These are phyloP conservation scores for Musa schizocarpa DNA, from an alignment of 176 grass and related monocot genomes.

Conservation along the genomic window DNA sequence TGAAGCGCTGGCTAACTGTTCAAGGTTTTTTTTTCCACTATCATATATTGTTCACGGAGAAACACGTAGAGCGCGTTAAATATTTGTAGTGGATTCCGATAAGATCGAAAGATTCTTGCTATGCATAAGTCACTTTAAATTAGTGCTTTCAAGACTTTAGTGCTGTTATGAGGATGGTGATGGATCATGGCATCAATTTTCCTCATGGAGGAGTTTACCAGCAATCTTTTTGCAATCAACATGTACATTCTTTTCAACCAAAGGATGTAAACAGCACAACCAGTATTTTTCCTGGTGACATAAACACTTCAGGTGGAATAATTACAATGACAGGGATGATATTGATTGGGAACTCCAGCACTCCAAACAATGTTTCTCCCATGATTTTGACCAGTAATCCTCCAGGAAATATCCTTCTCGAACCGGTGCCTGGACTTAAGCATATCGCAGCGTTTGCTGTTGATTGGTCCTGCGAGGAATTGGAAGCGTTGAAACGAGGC, in stretches of 20 bases:
- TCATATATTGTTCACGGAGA: background rate
- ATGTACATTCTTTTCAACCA: constrained; percentile 78
- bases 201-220: constrained; percentile 35
- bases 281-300: constrained; percentile 39
- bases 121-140: background rate
- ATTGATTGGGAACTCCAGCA: background rate
- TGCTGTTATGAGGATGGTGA: constrained; percentile 46
- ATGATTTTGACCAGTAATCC: constrained; percentile 49
- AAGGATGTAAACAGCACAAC: constrained; percentile 21
- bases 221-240: constrained; percentile 62
- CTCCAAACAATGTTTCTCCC: constrained; percentile 40
- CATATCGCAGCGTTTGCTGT: constrained; percentile 49
- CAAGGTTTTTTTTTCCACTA: background rate
- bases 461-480: constrained; percentile 56
- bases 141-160: background rate
- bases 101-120: background rate
- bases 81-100: background rate
- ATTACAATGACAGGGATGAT: constrained; percentile 34
- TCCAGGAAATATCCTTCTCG: constrained; percentile 30
- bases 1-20: background rate
- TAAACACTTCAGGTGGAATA: constrained; percentile 40
- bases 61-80: background rate
- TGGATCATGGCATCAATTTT: constrained; percentile 60
- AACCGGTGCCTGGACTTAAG: constrained; percentile 39
- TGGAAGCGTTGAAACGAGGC: constrained; percentile 49